phyloP scores from a whole-genome alignment of 2,329 filamentous ascomycete genomes.

The Aspergillus tanneri region DNA sequence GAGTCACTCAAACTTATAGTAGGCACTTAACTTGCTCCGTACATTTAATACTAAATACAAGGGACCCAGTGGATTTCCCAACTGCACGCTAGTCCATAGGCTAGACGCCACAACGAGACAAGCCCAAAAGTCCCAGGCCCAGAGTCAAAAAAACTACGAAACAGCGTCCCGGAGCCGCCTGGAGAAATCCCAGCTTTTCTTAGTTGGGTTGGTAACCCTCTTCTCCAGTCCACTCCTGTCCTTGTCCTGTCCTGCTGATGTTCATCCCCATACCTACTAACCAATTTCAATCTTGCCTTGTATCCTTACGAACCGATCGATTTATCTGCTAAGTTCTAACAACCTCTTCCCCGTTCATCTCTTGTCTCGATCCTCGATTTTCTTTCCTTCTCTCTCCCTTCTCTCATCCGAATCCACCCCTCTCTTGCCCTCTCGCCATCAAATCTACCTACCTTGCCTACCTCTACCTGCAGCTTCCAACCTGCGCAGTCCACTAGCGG shows the following conservation, averaged over 20 bases:
- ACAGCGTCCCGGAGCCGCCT: conserved; percentile 22
- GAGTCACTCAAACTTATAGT: no score
- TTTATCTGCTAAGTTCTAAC: no score
- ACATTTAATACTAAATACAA: no score
- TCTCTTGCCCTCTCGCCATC: conserved; percentile 5
- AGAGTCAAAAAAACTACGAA: conserved; percentile 14
- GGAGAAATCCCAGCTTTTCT: conserved; percentile 17
- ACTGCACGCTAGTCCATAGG: conserved; percentile 23
- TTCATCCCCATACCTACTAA: no score
- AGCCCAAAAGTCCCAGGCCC: conserved; percentile 16
- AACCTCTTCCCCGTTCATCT: no score
- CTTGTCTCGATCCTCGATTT: conserved; percentile 2
- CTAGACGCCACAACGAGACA: conserved; percentile 28
- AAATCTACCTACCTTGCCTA: background rate
- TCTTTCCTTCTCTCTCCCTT: conserved; percentile 6
- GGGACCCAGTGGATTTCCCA: conserved; percentile 17
- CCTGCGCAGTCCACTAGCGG: conserved; percentile 24
- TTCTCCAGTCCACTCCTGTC: no score
- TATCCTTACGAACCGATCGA: no score
- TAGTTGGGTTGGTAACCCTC: conserved; percentile 5
- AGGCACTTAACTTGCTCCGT: no score
- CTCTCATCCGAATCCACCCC: background rate
- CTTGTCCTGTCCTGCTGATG: conserved; percentile 7
- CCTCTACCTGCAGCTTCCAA: conserved; percentile 6
- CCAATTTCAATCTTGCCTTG: no score